A percentile compares a stretch with the other conserved stretches of the same genome.
Conservation (phyloP, 2,329 filamentous ascomycete species). For the Epicoccum nigrum region DNA sequence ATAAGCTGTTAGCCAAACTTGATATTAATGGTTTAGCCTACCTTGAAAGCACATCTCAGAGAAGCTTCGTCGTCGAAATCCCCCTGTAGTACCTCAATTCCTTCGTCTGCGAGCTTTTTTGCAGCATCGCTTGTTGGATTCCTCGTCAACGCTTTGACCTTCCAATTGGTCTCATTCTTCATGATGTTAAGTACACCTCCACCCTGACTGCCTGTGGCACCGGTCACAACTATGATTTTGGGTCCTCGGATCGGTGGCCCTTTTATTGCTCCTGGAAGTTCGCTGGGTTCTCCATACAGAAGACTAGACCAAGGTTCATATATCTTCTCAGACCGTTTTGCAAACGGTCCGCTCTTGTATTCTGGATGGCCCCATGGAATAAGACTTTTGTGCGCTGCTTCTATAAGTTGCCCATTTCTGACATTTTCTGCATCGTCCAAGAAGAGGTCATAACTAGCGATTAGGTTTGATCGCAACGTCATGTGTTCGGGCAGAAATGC, state of each 20-base stretch:
- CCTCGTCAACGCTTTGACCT: conserved; percentile 31
- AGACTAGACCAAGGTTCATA: not conserved
- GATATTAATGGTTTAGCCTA: not conserved
- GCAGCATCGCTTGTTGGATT: conserved; percentile 27
- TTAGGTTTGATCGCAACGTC: conserved; percentile 40
- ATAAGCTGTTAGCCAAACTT: not conserved
- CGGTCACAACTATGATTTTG: conserved; percentile 35
- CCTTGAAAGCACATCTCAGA: conserved; percentile 25
- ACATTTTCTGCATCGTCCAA: not conserved
- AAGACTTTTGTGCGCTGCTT: not conserved
- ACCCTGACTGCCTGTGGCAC: conserved; percentile 38
- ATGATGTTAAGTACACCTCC: conserved; percentile 36
- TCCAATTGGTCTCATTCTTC: conserved; percentile 31
- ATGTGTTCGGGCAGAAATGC: conserved; percentile 34
- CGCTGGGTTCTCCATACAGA: conserved; percentile 53
- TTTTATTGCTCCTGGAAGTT: conserved; percentile 46
- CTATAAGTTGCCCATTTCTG: not conserved
- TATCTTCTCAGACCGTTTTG: not conserved
- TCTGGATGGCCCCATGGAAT: not conserved
- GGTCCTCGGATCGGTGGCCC: conserved; percentile 30
- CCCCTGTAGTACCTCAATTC: conserved; percentile 28
- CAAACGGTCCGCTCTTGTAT: not conserved
- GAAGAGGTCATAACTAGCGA: not conserved
- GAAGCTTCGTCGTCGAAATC: conserved; percentile 31
- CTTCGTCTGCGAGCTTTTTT: conserved; percentile 28